Conservation (phyloP, 768 basidiomycete genomes). For the Mrakia blollopis region DNA sequence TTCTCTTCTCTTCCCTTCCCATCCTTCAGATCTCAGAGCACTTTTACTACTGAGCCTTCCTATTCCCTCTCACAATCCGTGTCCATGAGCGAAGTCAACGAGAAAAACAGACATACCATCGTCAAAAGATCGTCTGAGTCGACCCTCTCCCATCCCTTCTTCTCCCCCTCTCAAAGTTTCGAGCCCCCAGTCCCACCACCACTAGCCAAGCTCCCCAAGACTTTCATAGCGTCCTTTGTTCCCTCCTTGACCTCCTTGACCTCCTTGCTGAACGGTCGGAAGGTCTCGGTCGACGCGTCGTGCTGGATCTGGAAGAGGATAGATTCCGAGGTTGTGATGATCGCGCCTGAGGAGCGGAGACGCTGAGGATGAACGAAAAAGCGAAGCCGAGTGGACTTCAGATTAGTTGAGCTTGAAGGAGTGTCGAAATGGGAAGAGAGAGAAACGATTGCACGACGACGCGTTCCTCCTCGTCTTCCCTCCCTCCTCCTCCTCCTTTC, state of each 20-base stretch:
- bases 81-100: too few species aligned
- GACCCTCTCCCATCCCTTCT: not conserved
- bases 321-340: constrained; percentile 76
- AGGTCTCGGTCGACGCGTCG: constrained; percentile 59
- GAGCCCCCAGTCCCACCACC: not conserved
- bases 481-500: not conserved
- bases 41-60: too few species aligned
- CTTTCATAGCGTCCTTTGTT: constrained; percentile 45
- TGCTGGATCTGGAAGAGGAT: constrained; percentile 66
- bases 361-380: constrained; percentile 30
- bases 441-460: not conserved
- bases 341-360: constrained; percentile 54
- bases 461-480: not conserved
- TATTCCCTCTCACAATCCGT: too few species aligned
- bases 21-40: too few species aligned
- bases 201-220: not conserved
- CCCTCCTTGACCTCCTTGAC: constrained; percentile 72
- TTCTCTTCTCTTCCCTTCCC: too few species aligned
- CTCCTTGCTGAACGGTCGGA: constrained; percentile 65
- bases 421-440: constrained; percentile 30
- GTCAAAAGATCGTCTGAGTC: not conserved
- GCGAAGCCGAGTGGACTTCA: not conserved
- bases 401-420: constrained; percentile 46
- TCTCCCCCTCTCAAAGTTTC: constrained; percentile 4
- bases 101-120: too few species aligned